Base-by-base conservation (phyloP, 768 basidiomycete genomes). In the Trametes maxima region DNA sequence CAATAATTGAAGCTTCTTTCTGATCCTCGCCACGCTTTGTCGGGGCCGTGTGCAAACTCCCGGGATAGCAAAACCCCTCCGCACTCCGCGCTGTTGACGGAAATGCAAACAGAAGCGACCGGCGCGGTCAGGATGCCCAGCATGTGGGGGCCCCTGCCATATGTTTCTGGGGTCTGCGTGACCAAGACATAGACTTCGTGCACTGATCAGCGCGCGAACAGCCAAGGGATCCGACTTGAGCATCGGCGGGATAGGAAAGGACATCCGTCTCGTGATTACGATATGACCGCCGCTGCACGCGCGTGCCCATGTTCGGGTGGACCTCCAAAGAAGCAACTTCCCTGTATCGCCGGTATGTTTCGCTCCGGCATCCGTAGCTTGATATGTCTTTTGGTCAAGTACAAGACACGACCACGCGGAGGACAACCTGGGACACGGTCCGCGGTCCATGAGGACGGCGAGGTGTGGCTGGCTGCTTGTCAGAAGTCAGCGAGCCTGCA, bases 71-170 rank as follows among this genome's bases (percentile, higher is more conserved):
- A 25, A 16, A 5, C 11, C 17, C 22, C 46, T 19, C 19, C 35
- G 35, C 22, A 25, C 36, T 48, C 36, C 53, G 40, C 43, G 40
- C 28, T 33, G 28, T 33, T 33, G 28, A 33, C 28, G 28, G 28
- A 33, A 33, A 33, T 33, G 47, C 19, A 19, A 37, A 14, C 17
- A 48, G 56, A 57, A 48, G 36, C 16, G 22, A 42, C 28, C 35
- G 12, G 8, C 13, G 42, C 36, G n/a, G 12, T 19, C 43, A 25
- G 43, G 16, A 40, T 13, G 33, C 21, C n/a, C 16, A 36, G 21
- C 60, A 61, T 53, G 37, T 61, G 60, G 55, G 60, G 28, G 25
- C 5, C 22, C 8, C 12, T 16, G 36, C 53, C 60, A 61, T 55
- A 61, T 61, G 54, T 55, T 49, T 22, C 11, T 5, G 40, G 24